These are phyloP conservation scores for Colletotrichum lindemuthianum DNA, from an alignment of 2,329 filamentous ascomycete species.

Conservation along the genomic window DNA sequence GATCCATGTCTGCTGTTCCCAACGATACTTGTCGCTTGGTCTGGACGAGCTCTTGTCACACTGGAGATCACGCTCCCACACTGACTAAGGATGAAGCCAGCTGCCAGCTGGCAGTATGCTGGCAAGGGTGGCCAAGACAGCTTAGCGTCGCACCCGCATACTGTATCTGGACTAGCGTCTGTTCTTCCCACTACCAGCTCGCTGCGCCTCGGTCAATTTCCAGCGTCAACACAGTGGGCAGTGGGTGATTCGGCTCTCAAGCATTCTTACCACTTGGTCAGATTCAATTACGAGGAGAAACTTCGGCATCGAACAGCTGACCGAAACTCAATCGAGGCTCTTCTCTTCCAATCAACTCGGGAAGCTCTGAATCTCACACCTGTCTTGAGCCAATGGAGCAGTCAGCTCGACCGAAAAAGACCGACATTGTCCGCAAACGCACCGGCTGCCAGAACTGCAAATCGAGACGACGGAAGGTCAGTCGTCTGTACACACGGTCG, in stretches of 20 bases:
- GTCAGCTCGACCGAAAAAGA: constrained; percentile 21
- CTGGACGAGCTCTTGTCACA: no score
- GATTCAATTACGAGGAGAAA: background rate
- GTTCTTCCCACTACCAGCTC: background rate
- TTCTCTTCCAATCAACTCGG: background rate
- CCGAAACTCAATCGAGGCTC: no score
- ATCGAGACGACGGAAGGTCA: constrained; percentile 22
- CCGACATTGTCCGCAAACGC: constrained; percentile 30
- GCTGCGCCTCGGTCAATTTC: background rate
- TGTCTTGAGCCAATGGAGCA: no score
- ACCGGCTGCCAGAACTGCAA: constrained; percentile 32
- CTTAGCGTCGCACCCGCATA: background rate
- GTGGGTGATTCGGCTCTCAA: background rate
- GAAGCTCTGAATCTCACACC: no score
- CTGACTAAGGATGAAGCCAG: background rate
- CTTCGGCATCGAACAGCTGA: no score
- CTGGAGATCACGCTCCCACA: background rate
- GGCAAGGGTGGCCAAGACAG: background rate
- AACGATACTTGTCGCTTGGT: no score
- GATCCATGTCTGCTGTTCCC: background rate
- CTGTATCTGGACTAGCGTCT: background rate
- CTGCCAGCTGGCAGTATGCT: background rate
- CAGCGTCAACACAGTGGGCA: background rate
- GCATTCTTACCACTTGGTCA: background rate
- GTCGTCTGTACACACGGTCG: background rate